phyloP scores from a whole-genome alignment of 495 filamentous ascomycete genomes.

The Aspergillus nanangensis region DNA sequence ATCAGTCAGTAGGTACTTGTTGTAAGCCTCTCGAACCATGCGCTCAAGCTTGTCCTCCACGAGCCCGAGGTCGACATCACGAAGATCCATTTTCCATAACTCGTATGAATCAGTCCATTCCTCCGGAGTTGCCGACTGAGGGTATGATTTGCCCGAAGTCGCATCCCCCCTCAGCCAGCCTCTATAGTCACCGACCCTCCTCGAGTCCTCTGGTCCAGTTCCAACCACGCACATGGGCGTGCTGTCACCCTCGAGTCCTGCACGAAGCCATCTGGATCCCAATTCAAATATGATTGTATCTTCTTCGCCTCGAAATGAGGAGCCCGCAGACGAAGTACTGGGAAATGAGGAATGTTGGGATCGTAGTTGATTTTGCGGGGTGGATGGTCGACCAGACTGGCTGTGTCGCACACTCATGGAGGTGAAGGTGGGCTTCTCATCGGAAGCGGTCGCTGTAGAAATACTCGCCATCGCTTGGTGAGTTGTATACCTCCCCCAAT shows the following conservation, averaged over 20 bases:
- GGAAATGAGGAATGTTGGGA: constrained; percentile 45
- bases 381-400: constrained; percentile 27
- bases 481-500: not conserved
- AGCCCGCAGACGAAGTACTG: constrained; percentile 65
- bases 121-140: constrained; percentile 40
- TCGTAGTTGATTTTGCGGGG: constrained; percentile 32
- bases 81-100: constrained; percentile 74
- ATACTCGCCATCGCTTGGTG: constrained; percentile 7
- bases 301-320: constrained; percentile 74
- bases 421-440: constrained; percentile 8
- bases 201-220: constrained; percentile 69
- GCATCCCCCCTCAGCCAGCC: constrained; percentile 48
- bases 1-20: constrained; percentile 72
- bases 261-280: constrained; percentile 71
- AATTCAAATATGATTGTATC: constrained; percentile 80
- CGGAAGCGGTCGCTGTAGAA: constrained; percentile 2
- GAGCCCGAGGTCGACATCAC: constrained; percentile 67
- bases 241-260: constrained; percentile 80
- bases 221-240: constrained; percentile 65
- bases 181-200: constrained; percentile 78
- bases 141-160: constrained; percentile 12
- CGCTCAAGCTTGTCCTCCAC: constrained; percentile 87
- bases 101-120: constrained; percentile 71
- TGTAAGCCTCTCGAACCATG: constrained; percentile 76
- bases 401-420: constrained; percentile 27